A percentile compares a stretch with the other conserved stretches of the same genome.
phyloP scores from a whole-genome alignment of 371 early-diverging fungal genomes.

The Mucor irregularis region DNA sequence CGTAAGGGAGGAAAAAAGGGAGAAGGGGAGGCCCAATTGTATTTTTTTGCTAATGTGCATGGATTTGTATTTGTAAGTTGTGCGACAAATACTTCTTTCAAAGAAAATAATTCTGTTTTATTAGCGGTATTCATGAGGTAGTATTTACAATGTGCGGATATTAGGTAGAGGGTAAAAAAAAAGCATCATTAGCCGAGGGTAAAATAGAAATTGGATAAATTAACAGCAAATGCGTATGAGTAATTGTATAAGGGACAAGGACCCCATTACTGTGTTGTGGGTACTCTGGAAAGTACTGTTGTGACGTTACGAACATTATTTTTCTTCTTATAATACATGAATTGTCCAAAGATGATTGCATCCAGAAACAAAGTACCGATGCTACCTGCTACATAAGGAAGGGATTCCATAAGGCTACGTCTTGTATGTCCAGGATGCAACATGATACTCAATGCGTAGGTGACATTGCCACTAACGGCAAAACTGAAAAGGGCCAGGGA shows the following conservation, averaged over 20 bases:
- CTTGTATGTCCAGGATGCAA: slow-evolving; percentile 39
- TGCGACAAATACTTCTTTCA: too few relatives aligned
- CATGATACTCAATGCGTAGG: slow-evolving; percentile 63
- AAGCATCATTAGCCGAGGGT: too few relatives aligned
- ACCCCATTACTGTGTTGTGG: background rate
- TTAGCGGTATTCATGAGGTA: background rate
- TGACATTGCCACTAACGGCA: slow-evolving; percentile 67
- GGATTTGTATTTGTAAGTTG: too few relatives aligned
- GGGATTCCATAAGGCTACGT: slow-evolving; percentile 21
- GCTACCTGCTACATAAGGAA: slow-evolving; percentile 38
- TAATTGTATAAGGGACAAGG: too few relatives aligned
- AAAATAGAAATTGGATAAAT: too few relatives aligned
- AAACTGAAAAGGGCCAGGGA: slow-evolving; percentile 63
- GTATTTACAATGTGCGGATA: background rate
- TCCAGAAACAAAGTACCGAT: slow-evolving; percentile 35
- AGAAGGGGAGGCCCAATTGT: background rate
- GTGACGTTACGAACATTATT: background rate
- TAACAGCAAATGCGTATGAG: too few relatives aligned
- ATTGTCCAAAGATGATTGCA: slow-evolving; percentile 35
- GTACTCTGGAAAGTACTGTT: background rate
- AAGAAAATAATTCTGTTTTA: background rate
- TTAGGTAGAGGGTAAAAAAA: background rate
- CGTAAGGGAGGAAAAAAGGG: background rate
- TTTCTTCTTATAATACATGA: slow-evolving; percentile 22
- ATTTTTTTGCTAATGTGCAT: too few relatives aligned